Conservation (phyloP, 805 yeast genomes). For the Saccharomyces mikatae region DNA sequence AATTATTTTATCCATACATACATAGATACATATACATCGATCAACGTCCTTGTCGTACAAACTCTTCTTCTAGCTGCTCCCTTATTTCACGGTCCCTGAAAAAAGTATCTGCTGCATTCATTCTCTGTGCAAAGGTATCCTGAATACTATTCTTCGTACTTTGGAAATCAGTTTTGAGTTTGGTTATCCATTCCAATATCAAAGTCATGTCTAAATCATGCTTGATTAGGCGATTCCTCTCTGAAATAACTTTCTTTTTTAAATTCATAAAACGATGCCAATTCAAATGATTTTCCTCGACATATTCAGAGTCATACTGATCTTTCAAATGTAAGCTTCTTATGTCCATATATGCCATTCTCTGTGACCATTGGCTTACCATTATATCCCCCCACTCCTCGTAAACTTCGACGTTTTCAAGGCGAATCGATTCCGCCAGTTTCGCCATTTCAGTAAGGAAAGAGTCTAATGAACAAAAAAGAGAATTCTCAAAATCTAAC, state of each 20-base stretch:
- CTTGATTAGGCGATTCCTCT: conserved; percentile 44
- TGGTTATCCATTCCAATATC: background rate
- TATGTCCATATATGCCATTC: conserved; percentile 38
- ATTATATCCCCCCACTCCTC: conserved; percentile 69
- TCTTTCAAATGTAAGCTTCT: background rate
- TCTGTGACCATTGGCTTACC: conserved; percentile 54
- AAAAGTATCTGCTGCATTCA: background rate
- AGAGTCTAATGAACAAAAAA: background rate
- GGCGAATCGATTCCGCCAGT: conserved; percentile 32
- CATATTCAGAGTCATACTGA: background rate
- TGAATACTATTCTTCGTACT: background rate
- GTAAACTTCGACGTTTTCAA: conserved; percentile 50
- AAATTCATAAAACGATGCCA: conserved; percentile 56
- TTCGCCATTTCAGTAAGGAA: conserved; percentile 18
- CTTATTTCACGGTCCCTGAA: conserved; percentile 46
- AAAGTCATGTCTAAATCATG: conserved; percentile 26
- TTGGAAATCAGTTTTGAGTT: background rate
- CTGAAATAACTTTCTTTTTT: conserved; percentile 46
- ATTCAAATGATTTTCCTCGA: conserved; percentile 31
- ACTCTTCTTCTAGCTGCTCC: conserved; percentile 27
- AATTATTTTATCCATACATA: background rate
- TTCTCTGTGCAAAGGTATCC: background rate
- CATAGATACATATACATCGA: background rate
- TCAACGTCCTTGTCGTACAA: background rate
- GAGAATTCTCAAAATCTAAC: background rate